phyloP scores from a whole-genome alignment of 441 rosid species.

The Erysimum cheiri region DNA sequence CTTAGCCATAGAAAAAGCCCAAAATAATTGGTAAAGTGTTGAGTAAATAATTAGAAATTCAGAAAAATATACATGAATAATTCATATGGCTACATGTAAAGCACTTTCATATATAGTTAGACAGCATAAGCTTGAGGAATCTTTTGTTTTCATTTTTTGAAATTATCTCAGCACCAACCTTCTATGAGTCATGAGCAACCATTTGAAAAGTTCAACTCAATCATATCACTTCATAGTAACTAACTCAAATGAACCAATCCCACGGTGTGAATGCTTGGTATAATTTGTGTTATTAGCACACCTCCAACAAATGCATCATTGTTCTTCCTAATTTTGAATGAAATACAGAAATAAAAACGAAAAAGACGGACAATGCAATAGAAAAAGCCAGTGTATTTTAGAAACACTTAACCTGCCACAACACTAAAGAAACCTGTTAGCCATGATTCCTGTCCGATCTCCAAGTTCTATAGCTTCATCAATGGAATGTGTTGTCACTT shows the following conservation, averaged over 20 bases:
- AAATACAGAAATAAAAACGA: neutral
- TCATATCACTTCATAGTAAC: conserved; percentile 28
- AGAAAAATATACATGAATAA: conserved; percentile 5
- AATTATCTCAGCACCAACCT: conserved; percentile 25
- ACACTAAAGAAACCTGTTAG: conserved; percentile 92
- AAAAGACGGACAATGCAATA: conserved; percentile 21
- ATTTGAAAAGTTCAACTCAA: conserved; percentile 20
- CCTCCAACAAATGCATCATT: conserved; percentile 21
- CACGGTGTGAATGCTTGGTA: conserved; percentile 25
- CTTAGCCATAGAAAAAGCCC: conserved; percentile 33
- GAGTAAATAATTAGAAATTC: conserved; percentile 6
- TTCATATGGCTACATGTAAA: neutral
- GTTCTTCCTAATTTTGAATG: conserved; percentile 18
- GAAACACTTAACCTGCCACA: conserved; percentile 80
- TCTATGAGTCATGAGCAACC: conserved; percentile 21
- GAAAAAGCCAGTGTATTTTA: conserved; percentile 21
- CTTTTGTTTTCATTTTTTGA: conserved; percentile 12
- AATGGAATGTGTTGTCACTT: conserved; percentile 86
- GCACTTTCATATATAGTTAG: conserved; percentile 22
- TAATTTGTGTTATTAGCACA: conserved; percentile 15
- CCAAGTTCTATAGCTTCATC: conserved; percentile 99
- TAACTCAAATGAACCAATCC: conserved; percentile 7
- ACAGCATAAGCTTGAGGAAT: conserved; percentile 5
- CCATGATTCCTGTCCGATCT: conserved; percentile 99
- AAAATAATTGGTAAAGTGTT: conserved; percentile 40